Evolutionary conservation across 495 filamentous ascomycete genomes (phyloP), one percentile per base, ranked within the genome.

Genomic region (Podospora pseudopauciseta): DNA sequence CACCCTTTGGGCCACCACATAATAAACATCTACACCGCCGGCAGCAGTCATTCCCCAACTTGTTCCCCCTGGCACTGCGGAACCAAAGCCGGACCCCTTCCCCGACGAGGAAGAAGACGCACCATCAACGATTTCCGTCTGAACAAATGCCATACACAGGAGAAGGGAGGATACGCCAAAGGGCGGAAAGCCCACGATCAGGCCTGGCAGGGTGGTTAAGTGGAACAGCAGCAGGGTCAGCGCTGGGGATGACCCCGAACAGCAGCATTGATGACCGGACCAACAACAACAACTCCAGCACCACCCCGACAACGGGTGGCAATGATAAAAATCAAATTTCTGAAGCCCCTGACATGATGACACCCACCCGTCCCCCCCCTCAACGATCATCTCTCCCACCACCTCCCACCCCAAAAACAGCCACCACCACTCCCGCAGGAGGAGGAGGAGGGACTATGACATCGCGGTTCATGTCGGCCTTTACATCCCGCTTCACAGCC

Each of bases 71-170:
- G 3, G 60, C 71, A 57, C 74, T 77, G 62, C 68, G 74, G 59
- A 75, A 16, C 39, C 39, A 49, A 49, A 49, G 39, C 39, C 39
- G 74, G 58, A 75, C 77, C 9, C 69, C 67, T 2, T 78, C 79
- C 39, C 75, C 79, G 4, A 74, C 67, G 57, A 72, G 74, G 65
- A 78, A 75, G 65, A 78, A 75, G 70, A 61, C 67, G 30, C 71
- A 65, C 64, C 53, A 49, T 13, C 39, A 65, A 66, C 23, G 72
- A 23, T 39, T 64, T 70, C 20, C 66, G 19, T 79, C 75, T 4
- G 79, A 79, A 67, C 77, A 75, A 57, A 83, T 83, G 81, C 76
- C 79, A 3, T 73, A 79, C 56, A 83, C 81, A 65, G 81, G 81
- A 55, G 81, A 83, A 68, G 73, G 70, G 26, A 71, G 78, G 69